phyloP scores from a whole-genome alignment of 2,329 filamentous ascomycete species.

The Xylariomycetidae sp. region DNA sequence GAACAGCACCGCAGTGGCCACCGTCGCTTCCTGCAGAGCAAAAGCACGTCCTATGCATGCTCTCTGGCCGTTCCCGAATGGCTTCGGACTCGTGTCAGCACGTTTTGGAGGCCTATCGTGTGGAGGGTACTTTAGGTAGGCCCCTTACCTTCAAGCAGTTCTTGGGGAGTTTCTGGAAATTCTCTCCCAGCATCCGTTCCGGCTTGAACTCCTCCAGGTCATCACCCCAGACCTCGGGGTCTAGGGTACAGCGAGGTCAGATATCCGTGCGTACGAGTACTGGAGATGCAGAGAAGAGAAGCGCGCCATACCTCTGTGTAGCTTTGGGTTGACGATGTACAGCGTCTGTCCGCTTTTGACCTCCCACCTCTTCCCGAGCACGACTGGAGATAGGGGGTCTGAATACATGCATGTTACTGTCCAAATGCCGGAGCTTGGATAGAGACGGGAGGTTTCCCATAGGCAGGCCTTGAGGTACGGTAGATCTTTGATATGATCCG shows the following conservation, averaged over 20 bases:
- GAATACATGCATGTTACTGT: slow-evolving; percentile 34
- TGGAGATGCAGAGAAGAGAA: background rate
- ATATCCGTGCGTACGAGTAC: background rate
- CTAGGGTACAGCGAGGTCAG: slow-evolving; percentile 5
- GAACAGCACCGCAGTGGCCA: slow-evolving; percentile 5
- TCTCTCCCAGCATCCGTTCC: slow-evolving; percentile 39
- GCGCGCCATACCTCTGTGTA: slow-evolving; percentile 24
- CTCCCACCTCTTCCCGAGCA: slow-evolving; percentile 27
- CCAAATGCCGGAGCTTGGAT: background rate
- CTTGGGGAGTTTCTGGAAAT: slow-evolving; percentile 27
- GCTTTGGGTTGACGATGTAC: slow-evolving; percentile 23
- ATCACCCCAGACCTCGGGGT: slow-evolving; percentile 35
- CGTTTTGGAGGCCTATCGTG: background rate
- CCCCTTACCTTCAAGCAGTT: slow-evolving; percentile 1
- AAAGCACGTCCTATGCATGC: slow-evolving; percentile 6
- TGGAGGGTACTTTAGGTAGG: background rate
- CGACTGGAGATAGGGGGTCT: slow-evolving; percentile 30
- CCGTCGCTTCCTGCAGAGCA: slow-evolving; percentile 4
- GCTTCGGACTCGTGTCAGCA: background rate
- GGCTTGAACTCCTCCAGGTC: slow-evolving; percentile 37
- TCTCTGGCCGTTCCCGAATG: slow-evolving; percentile 5
- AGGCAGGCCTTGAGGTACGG: slow-evolving; percentile 48
- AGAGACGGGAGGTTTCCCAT: slow-evolving; percentile 45
- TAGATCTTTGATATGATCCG: slow-evolving; percentile 42
- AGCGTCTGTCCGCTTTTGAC: slow-evolving; percentile 27